A percentile compares a stretch with the other conserved stretches of the same genome.
Conservation (phyloP, 352 stramenopile species). For the Pythium phragmiticola region DNA sequence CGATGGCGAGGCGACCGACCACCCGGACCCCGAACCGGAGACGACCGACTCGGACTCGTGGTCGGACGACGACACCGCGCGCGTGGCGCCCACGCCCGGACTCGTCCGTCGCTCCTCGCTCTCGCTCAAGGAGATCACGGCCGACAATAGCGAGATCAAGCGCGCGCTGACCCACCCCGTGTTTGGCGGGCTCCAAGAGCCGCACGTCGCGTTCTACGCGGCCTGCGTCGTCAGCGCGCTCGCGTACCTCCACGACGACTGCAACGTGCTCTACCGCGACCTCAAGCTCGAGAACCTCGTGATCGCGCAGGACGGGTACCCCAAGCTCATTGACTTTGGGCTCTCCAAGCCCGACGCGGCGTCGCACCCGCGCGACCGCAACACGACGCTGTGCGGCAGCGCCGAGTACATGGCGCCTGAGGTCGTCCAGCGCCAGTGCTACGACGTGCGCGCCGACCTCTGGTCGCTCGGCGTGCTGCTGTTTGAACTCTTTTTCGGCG, state of each 20-base stretch:
- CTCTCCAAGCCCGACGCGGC: slow-evolving; percentile 52
- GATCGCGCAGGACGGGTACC: slow-evolving; percentile 86
- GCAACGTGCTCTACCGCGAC: slow-evolving; percentile 75
- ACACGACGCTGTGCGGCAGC: slow-evolving; percentile 67
- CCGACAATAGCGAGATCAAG: slow-evolving; percentile 46
- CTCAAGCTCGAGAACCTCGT: slow-evolving; percentile 90
- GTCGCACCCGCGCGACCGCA: slow-evolving; percentile 28
- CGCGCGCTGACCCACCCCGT: slow-evolving; percentile 27
- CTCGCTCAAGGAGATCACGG: background rate
- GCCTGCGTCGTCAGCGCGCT: slow-evolving; percentile 93
- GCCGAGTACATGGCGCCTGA: slow-evolving; percentile 81
- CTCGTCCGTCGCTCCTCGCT: background rate
- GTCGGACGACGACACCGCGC: slow-evolving; percentile 9
- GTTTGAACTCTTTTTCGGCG: slow-evolving; percentile 61
- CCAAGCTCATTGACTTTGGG: slow-evolving; percentile 72
- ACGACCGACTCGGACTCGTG: slow-evolving; percentile 4
- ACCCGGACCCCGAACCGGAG: slow-evolving; percentile 26
- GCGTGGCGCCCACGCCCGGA: background rate
- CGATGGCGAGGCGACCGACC: slow-evolving; percentile 4
- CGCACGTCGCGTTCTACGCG: slow-evolving; percentile 91
- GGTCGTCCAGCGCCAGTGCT: slow-evolving; percentile 52
- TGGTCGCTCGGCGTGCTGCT: slow-evolving; percentile 81
- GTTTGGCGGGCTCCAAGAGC: slow-evolving; percentile 82
- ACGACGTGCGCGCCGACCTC: slow-evolving; percentile 62
- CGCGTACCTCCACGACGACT: slow-evolving; percentile 62